Conservation (phyloP, 768 basidiomycete genomes). For the Lyophyllum decastes region DNA sequence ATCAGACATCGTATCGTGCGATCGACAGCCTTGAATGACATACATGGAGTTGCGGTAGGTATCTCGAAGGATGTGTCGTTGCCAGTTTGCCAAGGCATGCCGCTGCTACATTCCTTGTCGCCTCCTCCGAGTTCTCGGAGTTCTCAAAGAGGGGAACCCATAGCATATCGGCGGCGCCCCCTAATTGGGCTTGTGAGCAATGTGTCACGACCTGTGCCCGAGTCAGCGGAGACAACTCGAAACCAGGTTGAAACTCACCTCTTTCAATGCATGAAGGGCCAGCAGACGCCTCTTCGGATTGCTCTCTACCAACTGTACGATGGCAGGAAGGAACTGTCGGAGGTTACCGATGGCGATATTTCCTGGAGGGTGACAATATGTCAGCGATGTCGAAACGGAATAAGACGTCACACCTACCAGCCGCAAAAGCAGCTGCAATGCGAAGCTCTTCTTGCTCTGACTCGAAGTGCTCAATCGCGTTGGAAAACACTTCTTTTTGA, state of each 20-base stretch:
- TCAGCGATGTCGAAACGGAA: neutral
- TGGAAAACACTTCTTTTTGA: conserved; percentile 77
- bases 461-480: conserved; percentile 72
- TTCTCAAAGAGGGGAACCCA: conserved; percentile 94
- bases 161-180: conserved; percentile 82
- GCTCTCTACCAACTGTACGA: conserved; percentile 75
- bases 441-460: conserved; percentile 84
- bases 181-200: conserved; percentile 81
- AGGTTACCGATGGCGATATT: conserved; percentile 96
- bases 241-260: conserved; percentile 47
- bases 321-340: conserved; percentile 80
- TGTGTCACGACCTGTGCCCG: conserved; percentile 81
- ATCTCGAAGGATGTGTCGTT: conserved; percentile 86
- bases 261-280: conserved; percentile 90
- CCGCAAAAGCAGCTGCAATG: conserved; percentile 92
- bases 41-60: conserved; percentile 91
- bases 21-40: conserved; percentile 21
- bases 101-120: conserved; percentile 91
- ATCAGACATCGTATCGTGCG: neutral
- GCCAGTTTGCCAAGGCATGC: conserved; percentile 96
- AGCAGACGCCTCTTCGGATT: conserved; percentile 81
- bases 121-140: conserved; percentile 88
- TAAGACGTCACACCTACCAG: conserved; percentile 50
- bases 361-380: conserved; percentile 41
- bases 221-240: neutral